Evolutionary conservation across 2,329 filamentous ascomycete species (phyloP).

Genomic region (Verticillium nonalfalfae): DNA sequence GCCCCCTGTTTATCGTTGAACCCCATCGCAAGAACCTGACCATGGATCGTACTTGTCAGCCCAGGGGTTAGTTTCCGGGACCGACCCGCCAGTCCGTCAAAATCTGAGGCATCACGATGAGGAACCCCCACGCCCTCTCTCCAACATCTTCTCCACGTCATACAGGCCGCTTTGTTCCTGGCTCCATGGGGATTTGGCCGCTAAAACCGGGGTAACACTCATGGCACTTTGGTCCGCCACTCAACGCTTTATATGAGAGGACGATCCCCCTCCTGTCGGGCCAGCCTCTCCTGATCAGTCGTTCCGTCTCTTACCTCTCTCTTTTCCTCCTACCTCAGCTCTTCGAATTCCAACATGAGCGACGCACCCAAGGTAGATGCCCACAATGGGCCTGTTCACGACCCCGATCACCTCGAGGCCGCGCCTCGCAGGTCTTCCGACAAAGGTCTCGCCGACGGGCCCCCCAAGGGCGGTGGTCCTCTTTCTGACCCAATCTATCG

Average conservation of each 20-base stretch:
- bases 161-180: not conserved
- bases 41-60: not conserved
- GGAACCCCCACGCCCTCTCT: not conserved
- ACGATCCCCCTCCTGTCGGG: not conserved
- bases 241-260: not conserved
- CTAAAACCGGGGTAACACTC: not conserved
- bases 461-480: not conserved
- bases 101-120: not conserved
- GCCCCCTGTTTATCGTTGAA: not conserved
- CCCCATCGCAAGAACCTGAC: not conserved
- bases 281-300: not conserved
- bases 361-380: not conserved
- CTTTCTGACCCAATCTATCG: conserved; percentile 39
- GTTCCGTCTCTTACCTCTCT: not conserved
- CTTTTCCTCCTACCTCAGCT: conserved; percentile 9
- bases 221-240: not conserved
- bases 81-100: not conserved
- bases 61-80: not conserved
- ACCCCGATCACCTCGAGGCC: conserved; percentile 1
- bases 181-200: not conserved
- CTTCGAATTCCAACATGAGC: conserved; percentile 1
- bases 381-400: not conserved
- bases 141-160: not conserved
- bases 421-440: not conserved
- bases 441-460: not conserved